Conservation (phyloP, 345 rosid genomes). For the Xanthoceras sorbifolium region DNA sequence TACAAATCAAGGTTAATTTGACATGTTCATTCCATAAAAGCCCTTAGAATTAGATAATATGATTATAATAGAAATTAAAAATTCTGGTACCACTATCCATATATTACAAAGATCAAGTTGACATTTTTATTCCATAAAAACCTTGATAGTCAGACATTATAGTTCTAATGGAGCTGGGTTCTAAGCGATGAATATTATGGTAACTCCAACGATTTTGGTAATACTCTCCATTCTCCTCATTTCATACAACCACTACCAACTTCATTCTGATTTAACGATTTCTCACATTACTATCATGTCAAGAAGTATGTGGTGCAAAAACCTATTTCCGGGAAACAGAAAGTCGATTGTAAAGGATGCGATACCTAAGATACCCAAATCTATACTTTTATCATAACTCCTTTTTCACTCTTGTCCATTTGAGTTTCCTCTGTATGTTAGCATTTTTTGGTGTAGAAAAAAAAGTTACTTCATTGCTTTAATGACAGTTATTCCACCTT, state of each 20-base stretch:
- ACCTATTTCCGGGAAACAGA: background rate
- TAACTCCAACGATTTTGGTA: background rate
- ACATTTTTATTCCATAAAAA: background rate
- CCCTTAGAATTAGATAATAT: background rate
- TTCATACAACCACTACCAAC: background rate
- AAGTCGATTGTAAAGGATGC: background rate
- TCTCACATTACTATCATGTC: background rate
- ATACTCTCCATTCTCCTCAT: background rate
- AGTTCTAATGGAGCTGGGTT: background rate
- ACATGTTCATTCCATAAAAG: background rate
- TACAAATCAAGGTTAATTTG: background rate
- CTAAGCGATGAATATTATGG: background rate
- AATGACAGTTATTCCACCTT: background rate
- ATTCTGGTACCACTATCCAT: background rate
- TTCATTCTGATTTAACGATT: background rate
- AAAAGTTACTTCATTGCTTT: background rate
- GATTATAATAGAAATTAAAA: background rate
- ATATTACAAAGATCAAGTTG: background rate
- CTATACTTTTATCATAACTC: background rate
- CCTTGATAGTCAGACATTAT: background rate
- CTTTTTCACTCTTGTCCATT: background rate
- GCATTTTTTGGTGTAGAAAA: constrained; percentile 6
- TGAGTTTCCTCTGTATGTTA: constrained; percentile 4
- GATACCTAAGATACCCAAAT: constrained; percentile 3
- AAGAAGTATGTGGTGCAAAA: background rate